Evolutionary conservation across 805 yeast genomes (phyloP).

Genomic region (Zygoascus bituminiphila): DNA sequence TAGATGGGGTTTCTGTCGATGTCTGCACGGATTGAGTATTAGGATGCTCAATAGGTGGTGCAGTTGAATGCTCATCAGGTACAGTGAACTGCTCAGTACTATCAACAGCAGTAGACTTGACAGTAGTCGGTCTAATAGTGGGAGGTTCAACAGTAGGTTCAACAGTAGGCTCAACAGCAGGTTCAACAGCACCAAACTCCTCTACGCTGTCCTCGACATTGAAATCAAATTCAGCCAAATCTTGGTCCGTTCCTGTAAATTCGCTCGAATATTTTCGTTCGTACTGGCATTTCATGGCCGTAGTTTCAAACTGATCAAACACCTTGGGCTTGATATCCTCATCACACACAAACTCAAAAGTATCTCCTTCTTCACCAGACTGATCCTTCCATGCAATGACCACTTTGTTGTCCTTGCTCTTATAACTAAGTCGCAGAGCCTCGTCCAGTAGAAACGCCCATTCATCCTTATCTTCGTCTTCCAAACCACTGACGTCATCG

Average conservation of each 20-base stretch:
- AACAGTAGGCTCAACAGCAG: background rate
- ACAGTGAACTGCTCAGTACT: background rate
- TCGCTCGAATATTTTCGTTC: slow-evolving; percentile 58
- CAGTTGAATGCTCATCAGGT: background rate
- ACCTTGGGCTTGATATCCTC: slow-evolving; percentile 39
- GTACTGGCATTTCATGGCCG: slow-evolving; percentile 60
- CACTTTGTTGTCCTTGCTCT: slow-evolving; percentile 43
- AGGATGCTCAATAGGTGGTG: no score
- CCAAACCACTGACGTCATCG: slow-evolving; percentile 38
- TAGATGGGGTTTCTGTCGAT: background rate
- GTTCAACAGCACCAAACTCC: background rate
- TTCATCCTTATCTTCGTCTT: slow-evolving; percentile 47
- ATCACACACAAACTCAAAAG: slow-evolving; percentile 71
- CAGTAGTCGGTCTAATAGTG: background rate
- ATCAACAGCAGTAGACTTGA: background rate
- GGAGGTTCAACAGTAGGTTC: background rate
- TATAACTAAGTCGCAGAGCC: slow-evolving; percentile 47
- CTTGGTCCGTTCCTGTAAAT: slow-evolving; percentile 37
- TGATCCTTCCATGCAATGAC: slow-evolving; percentile 74
- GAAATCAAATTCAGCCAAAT: slow-evolving; percentile 50
- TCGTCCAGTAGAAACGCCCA: slow-evolving; percentile 62
- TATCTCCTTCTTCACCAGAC: slow-evolving; percentile 80
- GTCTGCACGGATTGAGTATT: no score
- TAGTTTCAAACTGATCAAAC: slow-evolving; percentile 52
- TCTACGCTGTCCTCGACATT: slow-evolving; percentile 22